phyloP scores from a whole-genome alignment of 352 stramenopile species.

The Pythium angustatum region DNA sequence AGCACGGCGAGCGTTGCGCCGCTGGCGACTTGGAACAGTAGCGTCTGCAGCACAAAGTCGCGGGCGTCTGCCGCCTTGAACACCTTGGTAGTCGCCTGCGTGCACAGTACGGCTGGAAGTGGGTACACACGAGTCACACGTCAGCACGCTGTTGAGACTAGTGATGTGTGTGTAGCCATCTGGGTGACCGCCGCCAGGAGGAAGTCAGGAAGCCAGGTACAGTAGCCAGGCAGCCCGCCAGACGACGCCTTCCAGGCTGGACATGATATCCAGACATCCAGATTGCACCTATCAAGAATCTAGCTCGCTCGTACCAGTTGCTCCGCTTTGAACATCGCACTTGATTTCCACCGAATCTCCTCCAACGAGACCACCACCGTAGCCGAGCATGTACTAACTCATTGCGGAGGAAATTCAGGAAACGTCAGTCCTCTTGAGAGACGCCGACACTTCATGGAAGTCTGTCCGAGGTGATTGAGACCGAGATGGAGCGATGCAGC shows the following conservation, averaged over 20 bases:
- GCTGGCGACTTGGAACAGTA: constrained; percentile 47
- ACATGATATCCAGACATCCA: constrained; percentile 3
- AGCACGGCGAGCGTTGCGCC: constrained; percentile 73
- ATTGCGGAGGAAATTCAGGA: neutral
- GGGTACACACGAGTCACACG: constrained; percentile 5
- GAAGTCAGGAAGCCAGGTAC: constrained; percentile 4
- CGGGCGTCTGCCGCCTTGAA: constrained; percentile 64
- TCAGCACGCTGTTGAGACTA: neutral
- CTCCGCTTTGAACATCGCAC: constrained; percentile 44
- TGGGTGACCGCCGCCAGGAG: constrained; percentile 5
- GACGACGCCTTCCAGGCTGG: neutral
- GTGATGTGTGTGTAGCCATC: constrained; percentile 17
- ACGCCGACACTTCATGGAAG: too few relatives aligned
- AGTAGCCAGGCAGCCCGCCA: constrained; percentile 7
- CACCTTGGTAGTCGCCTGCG: constrained; percentile 87
- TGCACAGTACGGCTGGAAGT: constrained; percentile 48
- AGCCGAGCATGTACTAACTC: constrained; percentile 78
- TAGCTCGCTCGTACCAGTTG: constrained; percentile 46
- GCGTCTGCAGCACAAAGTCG: constrained; percentile 54
- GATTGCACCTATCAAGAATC: neutral
- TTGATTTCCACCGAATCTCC: constrained; percentile 70
- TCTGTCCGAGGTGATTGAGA: too few relatives aligned
- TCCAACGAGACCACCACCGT: constrained; percentile 78
- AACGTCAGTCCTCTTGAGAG: too few relatives aligned
- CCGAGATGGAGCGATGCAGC: too few relatives aligned